Conservation (phyloP, 805 yeast genomes). For the Pichia ethanolica region DNA sequence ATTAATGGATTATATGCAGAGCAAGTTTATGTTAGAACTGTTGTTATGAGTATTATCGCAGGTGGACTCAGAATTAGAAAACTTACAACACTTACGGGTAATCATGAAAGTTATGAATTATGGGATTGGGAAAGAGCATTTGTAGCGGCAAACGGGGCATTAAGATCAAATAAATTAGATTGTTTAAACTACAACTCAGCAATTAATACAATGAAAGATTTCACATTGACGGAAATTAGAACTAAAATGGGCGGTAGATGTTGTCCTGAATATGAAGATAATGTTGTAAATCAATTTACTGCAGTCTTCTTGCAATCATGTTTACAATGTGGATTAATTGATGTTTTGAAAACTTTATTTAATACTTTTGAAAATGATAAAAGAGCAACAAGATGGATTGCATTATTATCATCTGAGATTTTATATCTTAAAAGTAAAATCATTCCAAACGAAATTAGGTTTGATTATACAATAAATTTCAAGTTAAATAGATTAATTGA, state of each 20-base stretch:
- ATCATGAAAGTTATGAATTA: conserved; percentile 9
- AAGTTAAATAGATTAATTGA: conserved; percentile 23
- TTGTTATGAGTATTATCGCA: conserved; percentile 9
- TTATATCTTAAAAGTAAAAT: conserved; percentile 44
- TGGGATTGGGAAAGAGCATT: conserved; percentile 8
- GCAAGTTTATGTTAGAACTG: conserved; percentile 6
- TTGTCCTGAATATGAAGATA: conserved; percentile 33
- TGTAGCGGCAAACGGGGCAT: not conserved
- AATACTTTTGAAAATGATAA: conserved; percentile 29
- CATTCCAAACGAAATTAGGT: conserved; percentile 42
- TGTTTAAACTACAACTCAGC: conserved; percentile 5
- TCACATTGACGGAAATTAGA: conserved; percentile 6
- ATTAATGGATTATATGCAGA: conserved; percentile 43
- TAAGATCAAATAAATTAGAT: conserved; percentile 17
- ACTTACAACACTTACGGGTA: conserved; percentile 40
- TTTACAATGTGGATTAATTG: conserved; percentile 48
- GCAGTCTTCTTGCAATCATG: conserved; percentile 53
- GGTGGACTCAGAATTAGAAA: conserved; percentile 44
- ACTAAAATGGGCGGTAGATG: conserved; percentile 14
- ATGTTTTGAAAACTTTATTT: conserved; percentile 36
- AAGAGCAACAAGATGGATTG: conserved; percentile 49
- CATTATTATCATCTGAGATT: conserved; percentile 57
- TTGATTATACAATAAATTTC: conserved; percentile 19
- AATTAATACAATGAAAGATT: not conserved
- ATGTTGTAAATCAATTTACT: conserved; percentile 53